Percentiles rank a stretch among this genome's conserved stretches.
These are phyloP conservation scores for Batkoa obscura DNA, from an alignment of 371 early-diverging fungal genomes.

Conservation along the genomic window DNA sequence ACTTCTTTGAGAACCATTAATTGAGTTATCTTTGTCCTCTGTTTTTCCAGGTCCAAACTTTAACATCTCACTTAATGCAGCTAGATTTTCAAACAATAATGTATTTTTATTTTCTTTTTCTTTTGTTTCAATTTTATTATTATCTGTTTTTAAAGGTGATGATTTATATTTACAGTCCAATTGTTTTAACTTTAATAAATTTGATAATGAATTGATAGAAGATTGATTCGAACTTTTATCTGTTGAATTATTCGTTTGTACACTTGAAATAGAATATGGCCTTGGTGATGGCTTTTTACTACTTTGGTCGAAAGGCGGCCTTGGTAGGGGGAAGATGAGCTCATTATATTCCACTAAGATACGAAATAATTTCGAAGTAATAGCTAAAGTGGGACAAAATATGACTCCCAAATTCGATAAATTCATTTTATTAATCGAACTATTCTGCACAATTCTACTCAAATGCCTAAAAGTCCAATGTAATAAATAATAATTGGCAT, in stretches of 20 bases:
- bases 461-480: conserved; percentile 2
- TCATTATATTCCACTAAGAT: neutral
- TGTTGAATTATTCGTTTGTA: neutral
- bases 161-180: neutral
- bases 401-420: neutral
- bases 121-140: no score
- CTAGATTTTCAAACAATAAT: neutral
- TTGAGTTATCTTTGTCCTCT: neutral
- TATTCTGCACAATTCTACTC: neutral
- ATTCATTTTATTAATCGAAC: conserved; percentile 1
- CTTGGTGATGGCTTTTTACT: neutral
- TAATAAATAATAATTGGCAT: conserved; percentile 1
- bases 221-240: neutral
- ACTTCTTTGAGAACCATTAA: no score
- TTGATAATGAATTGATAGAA: neutral
- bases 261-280: conserved; percentile 2
- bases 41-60: neutral
- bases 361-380: neutral
- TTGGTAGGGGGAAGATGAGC: conserved; percentile 2
- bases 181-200: neutral
- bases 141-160: neutral
- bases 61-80: neutral
- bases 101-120: neutral
- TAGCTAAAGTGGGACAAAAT: conserved; percentile 3
- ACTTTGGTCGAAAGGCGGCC: neutral